These are phyloP conservation scores for Sambucus nigra DNA, from an alignment of 129 eudicot genomes.

Conservation along the genomic window DNA sequence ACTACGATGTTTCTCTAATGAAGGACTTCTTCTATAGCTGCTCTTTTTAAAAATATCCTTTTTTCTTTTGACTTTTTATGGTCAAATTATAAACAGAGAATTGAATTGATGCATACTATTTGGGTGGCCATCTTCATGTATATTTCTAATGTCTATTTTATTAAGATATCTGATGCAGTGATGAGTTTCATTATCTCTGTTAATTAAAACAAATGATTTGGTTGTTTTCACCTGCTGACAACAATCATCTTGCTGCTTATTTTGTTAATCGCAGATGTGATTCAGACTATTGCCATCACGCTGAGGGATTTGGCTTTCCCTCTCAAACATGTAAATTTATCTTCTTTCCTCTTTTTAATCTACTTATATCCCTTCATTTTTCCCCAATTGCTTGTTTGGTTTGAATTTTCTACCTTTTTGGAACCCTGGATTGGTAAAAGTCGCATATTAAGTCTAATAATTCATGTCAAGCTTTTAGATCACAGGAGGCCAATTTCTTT, in stretches of 20 bases:
- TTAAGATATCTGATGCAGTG: neutral
- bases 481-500: too few species aligned
- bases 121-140: neutral
- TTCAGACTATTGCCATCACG: constrained; percentile 8
- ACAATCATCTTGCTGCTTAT: constrained; percentile 5
- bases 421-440: too few species aligned
- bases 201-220: neutral
- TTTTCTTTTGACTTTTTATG: neutral
- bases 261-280: constrained; percentile 13
- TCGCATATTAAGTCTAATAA: too few species aligned
- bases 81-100: neutral
- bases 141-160: neutral
- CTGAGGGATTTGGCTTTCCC: constrained; percentile 6
- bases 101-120: neutral
- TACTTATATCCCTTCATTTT: neutral
- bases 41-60: neutral
- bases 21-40: neutral
- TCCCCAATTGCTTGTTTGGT: too few species aligned
- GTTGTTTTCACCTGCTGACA: neutral
- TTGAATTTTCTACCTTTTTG: too few species aligned
- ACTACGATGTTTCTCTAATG: too few species aligned
- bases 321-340: constrained; percentile 11
- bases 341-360: neutral
- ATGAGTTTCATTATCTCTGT: neutral
- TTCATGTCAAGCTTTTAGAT: too few species aligned